Evolutionary conservation across 2,329 filamentous ascomycete species (phyloP).

Genomic region (Meredithiella fracta): DNA sequence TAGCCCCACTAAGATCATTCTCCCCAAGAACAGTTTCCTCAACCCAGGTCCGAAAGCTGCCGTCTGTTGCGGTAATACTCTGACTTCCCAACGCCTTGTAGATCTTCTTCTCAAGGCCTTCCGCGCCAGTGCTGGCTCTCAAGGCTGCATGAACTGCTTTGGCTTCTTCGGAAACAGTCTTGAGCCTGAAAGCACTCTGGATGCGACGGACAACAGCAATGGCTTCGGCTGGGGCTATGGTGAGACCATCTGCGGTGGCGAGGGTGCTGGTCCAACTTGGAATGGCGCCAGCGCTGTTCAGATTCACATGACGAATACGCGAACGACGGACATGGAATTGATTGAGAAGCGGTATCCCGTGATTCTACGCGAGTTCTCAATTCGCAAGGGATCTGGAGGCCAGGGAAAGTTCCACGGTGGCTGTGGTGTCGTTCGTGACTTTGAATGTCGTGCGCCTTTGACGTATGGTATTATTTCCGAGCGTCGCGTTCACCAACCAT

Average conservation of each 20-base stretch:
- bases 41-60: slow-evolving; percentile 58
- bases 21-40: slow-evolving; percentile 60
- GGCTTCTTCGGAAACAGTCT: too few species aligned
- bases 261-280: slow-evolving; percentile 47
- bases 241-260: slow-evolving; percentile 53
- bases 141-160: slow-evolving; percentile 74
- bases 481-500: too few species aligned
- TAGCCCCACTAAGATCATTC: slow-evolving; percentile 56
- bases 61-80: slow-evolving; percentile 65
- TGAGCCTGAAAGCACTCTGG: too few species aligned
- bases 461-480: slow-evolving; percentile 66
- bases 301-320: slow-evolving; percentile 57
- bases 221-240: too few species aligned
- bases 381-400: slow-evolving; percentile 48
- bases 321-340: slow-evolving; percentile 43
- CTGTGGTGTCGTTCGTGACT: slow-evolving; percentile 59
- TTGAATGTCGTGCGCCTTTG: slow-evolving; percentile 62
- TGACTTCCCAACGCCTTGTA: slow-evolving; percentile 29
- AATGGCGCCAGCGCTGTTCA: slow-evolving; percentile 29
- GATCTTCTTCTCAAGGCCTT: slow-evolving; percentile 49
- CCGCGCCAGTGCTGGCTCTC: slow-evolving; percentile 59
- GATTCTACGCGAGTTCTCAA: slow-evolving; percentile 50
- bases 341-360: slow-evolving; percentile 47
- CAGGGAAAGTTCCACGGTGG: slow-evolving; percentile 51
- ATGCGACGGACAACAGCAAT: too few species aligned